Evolutionary conservation across 2,329 filamentous ascomycete species (phyloP).

Genomic region (Xenosphaeropsis pyriputrescens): DNA sequence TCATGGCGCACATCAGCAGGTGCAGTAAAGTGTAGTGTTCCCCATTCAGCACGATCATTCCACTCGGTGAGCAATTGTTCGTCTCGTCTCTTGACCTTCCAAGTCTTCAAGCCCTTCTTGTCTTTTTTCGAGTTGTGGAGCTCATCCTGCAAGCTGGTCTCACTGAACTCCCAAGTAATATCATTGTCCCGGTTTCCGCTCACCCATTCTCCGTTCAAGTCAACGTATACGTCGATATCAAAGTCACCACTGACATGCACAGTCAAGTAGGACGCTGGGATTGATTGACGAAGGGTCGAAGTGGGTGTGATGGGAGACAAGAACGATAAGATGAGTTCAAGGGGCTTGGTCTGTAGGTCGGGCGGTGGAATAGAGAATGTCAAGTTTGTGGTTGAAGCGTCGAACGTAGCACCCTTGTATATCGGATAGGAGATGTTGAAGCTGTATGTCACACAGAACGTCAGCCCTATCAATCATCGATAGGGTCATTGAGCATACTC

Average conservation of each 20-base stretch:
- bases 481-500: conserved; percentile 5
- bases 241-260: conserved; percentile 54
- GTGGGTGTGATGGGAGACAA: conserved; percentile 19
- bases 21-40: conserved; percentile 61
- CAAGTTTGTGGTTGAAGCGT: conserved; percentile 56
- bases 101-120: conserved; percentile 40
- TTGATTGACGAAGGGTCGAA: conserved; percentile 16
- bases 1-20: conserved; percentile 55
- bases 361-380: conserved; percentile 43
- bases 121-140: conserved; percentile 8
- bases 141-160: conserved; percentile 23
- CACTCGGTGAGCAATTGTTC: conserved; percentile 64
- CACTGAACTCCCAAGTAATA: conserved; percentile 54
- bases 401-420: conserved; percentile 48
- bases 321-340: conserved; percentile 46
- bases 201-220: conserved; percentile 68
- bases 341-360: conserved; percentile 19
- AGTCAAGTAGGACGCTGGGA: conserved; percentile 65
- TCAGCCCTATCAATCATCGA: conserved; percentile 11
- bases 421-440: conserved; percentile 42
- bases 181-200: conserved; percentile 56
- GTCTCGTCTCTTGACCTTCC: conserved; percentile 41
- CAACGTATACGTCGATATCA: conserved; percentile 49
- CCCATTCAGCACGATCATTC: conserved; percentile 70
- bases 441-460: conserved; percentile 16